Evolutionary conservation across 2,329 filamentous ascomycete genomes (phyloP), one percentile per base, ranked within the genome.

Genomic region (Fusarium secorum): DNA sequence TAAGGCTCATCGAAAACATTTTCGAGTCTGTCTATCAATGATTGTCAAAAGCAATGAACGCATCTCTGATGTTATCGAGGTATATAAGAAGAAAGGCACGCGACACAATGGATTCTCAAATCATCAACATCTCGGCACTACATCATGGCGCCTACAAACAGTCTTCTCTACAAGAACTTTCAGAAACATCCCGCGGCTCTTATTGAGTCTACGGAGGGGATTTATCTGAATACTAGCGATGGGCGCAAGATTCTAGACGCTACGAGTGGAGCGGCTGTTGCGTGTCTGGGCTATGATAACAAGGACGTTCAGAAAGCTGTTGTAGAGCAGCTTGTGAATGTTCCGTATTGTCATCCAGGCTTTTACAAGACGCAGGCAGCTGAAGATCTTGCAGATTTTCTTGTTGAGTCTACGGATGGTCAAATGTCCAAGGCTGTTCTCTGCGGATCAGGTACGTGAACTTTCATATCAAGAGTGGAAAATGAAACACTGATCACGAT

Each of bases 121-220:
- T 39, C 24, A 59, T 8, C 35, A 49, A 2, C 18, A 20, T 22
- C 3, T 18, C n/a, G 17, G 11, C 13, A 33, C n/a, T 10, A 46
- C 58, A 69, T 33, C 20, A 74, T 74, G 71, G 44, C 60, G 9
- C 44, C 68, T 5, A 69, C 60, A 38, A 74, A 74, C 69, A 74
- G 72, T 30, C 72, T 74, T 22, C 48, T 74, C 3, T 74, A 74
- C 72, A 74, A 74, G 41, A 74, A 74, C 59, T 74, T 74, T 3
- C 69, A 74, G 14, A 73, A 71, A 28, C 72, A 74, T 28, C 72
- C 72, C 10, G 72, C 69, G 1, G 72, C 72, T 24, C 59, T 74
- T 10, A 38, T 74, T 5, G 66, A 74, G n/a, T 74, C 71, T 0
- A 69, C 71, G 0, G 39, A 51, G 1, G 72, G 72, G 8, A 73